These are phyloP conservation scores for Syncephalis fuscata DNA, from an alignment of 371 early-diverging fungal genomes.

Conservation along the genomic window DNA sequence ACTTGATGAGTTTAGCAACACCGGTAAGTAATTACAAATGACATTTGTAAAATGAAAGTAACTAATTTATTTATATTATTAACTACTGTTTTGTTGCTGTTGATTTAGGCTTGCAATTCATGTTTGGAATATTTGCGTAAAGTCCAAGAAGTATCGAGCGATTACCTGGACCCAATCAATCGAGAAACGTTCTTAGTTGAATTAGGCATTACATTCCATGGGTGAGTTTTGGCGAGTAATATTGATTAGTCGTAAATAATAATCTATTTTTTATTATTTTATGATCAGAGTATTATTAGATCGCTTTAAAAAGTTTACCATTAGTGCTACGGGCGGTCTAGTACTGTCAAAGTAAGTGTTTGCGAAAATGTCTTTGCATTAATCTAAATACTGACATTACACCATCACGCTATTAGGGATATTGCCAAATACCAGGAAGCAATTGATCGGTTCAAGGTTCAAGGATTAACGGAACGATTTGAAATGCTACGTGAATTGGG, in stretches of 20 bases:
- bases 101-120: conserved; percentile 50
- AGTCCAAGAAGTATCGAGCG: conserved; percentile 31
- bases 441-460: conserved; percentile 55
- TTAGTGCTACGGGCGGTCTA: conserved; percentile 70
- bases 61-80: too few relatives aligned
- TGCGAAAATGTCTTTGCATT: conserved; percentile 7
- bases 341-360: conserved; percentile 69
- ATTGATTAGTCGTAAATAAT: conserved; percentile 8
- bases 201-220: conserved; percentile 62
- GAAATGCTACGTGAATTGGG: conserved; percentile 83
- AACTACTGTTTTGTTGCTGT: too few relatives aligned
- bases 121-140: conserved; percentile 47
- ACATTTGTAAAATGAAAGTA: too few relatives aligned
- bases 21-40: conserved; percentile 28
- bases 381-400: neutral
- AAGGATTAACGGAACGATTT: conserved; percentile 64
- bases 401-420: conserved; percentile 37
- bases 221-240: too few relatives aligned
- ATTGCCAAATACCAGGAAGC: conserved; percentile 83
- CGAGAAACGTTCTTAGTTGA: conserved; percentile 55
- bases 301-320: conserved; percentile 76
- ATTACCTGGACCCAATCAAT: conserved; percentile 61
- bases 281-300: conserved; percentile 73
- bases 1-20: conserved; percentile 50
- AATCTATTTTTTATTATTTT: conserved; percentile 2